phyloP scores from a whole-genome alignment of 1,284 basidiomycete genomes.

The Ceratobasidium sp. region DNA sequence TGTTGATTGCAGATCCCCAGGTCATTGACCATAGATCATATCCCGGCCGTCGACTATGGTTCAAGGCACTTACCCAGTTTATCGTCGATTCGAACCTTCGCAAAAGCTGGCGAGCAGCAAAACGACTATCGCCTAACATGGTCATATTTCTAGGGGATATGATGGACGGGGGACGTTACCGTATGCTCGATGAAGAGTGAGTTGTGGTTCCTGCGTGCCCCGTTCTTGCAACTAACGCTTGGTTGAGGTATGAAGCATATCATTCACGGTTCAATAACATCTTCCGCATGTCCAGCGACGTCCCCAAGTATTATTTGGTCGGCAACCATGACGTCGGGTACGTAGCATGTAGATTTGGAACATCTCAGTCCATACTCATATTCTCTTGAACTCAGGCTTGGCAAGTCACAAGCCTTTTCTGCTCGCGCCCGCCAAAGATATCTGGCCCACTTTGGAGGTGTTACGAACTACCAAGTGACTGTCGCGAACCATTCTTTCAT shows the following conservation, averaged over 20 bases:
- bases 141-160: conserved; percentile 86
- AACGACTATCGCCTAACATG: conserved; percentile 69
- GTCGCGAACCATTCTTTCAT: conserved; percentile 78
- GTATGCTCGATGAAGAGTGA: conserved; percentile 71
- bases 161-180: conserved; percentile 73
- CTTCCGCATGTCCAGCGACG: conserved; percentile 60
- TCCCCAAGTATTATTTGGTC: conserved; percentile 73
- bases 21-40: conserved; percentile 66
- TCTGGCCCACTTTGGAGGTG: conserved; percentile 68
- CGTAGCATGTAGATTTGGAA: conserved; percentile 48
- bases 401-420: conserved; percentile 65
- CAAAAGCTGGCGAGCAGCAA: conserved; percentile 77
- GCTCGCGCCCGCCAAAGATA: conserved; percentile 71
- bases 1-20: conserved; percentile 83
- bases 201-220: conserved; percentile 51
- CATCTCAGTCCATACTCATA: conserved; percentile 30
- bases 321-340: conserved; percentile 89
- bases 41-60: conserved; percentile 57
- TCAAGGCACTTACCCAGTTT: conserved; percentile 57
- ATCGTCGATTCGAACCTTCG: conserved; percentile 75
- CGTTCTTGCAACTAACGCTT: conserved; percentile 33
- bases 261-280: conserved; percentile 69
- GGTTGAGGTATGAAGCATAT: conserved; percentile 69
- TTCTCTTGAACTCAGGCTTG: conserved; percentile 61
- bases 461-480: conserved; percentile 63